Percentiles rank a stretch among this genome's conserved stretches.
These are phyloP conservation scores for Botrytis byssoidea DNA, from an alignment of 2,329 filamentous ascomycete genomes.

Conservation along the genomic window DNA sequence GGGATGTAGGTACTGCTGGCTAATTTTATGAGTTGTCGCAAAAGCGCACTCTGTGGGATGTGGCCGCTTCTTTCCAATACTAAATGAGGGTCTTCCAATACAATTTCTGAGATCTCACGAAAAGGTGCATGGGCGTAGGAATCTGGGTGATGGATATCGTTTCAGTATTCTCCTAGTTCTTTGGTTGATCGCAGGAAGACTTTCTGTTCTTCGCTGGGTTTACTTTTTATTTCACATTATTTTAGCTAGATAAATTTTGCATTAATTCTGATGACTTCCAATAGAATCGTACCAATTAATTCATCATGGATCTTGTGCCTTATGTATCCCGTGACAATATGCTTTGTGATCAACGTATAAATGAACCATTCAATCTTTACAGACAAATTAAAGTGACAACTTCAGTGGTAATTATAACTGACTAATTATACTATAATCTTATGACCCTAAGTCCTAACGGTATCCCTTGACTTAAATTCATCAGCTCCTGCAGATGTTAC, in stretches of 20 bases:
- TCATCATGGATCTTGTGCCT: not conserved
- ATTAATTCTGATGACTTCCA: rapidly evolving
- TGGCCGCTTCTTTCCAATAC: rapidly evolving
- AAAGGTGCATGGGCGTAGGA: not conserved
- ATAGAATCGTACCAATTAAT: not conserved
- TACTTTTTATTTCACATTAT: not conserved
- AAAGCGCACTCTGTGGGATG: too few relatives aligned
- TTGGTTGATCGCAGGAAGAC: not conserved
- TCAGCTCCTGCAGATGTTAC: not conserved
- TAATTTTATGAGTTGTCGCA: not conserved
- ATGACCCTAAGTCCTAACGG: rapidly evolving
- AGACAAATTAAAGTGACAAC: not conserved
- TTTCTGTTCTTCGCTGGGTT: not conserved
- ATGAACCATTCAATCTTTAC: not conserved
- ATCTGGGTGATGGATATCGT: rapidly evolving
- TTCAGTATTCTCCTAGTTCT: not conserved
- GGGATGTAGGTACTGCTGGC: not conserved
- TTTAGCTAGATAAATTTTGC: too few relatives aligned
- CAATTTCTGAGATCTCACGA: rapidly evolving
- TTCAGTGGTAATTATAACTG: too few relatives aligned
- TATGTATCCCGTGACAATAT: not conserved
- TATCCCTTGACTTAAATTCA: not conserved
- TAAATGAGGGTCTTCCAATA: rapidly evolving
- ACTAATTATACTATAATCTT: rapidly evolving
- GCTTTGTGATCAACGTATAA: not conserved